These are phyloP conservation scores for Hypoxylon sp. DNA, from an alignment of 2,329 filamentous ascomycete species.

Conservation along the genomic window DNA sequence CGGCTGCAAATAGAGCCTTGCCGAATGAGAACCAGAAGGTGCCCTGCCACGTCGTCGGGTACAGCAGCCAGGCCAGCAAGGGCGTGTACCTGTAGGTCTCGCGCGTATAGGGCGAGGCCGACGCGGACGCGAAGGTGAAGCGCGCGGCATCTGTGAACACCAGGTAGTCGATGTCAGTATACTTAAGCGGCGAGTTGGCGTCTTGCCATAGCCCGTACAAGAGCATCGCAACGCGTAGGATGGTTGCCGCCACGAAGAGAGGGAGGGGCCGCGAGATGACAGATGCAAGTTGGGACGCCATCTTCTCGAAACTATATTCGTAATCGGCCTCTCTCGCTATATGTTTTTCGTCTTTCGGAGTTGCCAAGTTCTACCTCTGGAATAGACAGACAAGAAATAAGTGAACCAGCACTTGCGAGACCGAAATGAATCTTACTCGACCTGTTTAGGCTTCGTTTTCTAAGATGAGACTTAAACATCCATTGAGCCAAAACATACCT, in stretches of 20 bases:
- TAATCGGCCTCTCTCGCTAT: not conserved
- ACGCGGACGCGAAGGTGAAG: slow-evolving; percentile 69
- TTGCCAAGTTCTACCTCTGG: not conserved
- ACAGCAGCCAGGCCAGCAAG: slow-evolving; percentile 89
- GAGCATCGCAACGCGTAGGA: slow-evolving; percentile 80
- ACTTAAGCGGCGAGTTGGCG: slow-evolving; percentile 91
- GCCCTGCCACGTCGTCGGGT: slow-evolving; percentile 74
- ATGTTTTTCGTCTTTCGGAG: not conserved
- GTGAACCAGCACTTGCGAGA: slow-evolving; percentile 22
- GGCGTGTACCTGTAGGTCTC: slow-evolving; percentile 99
- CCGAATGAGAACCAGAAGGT: slow-evolving; percentile 82
- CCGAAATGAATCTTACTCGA: slow-evolving; percentile 11
- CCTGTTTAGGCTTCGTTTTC: slow-evolving; percentile 3
- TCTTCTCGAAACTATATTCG: slow-evolving; percentile 19
- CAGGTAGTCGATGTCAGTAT: slow-evolving; percentile 98
- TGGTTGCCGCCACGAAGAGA: slow-evolving; percentile 70
- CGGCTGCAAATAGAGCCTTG: slow-evolving; percentile 86
- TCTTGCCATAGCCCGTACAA: slow-evolving; percentile 95
- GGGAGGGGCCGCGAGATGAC: slow-evolving; percentile 60
- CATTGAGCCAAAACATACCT: not conserved
- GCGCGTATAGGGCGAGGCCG: slow-evolving; percentile 82
- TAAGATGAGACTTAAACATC: not conserved
- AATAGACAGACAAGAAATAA: not conserved
- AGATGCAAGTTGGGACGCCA: slow-evolving; percentile 44
- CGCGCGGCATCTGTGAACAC: slow-evolving; percentile 97